Base-by-base conservation (phyloP, 306 rosid genomes). In the Cicer chorassanicum region DNA sequence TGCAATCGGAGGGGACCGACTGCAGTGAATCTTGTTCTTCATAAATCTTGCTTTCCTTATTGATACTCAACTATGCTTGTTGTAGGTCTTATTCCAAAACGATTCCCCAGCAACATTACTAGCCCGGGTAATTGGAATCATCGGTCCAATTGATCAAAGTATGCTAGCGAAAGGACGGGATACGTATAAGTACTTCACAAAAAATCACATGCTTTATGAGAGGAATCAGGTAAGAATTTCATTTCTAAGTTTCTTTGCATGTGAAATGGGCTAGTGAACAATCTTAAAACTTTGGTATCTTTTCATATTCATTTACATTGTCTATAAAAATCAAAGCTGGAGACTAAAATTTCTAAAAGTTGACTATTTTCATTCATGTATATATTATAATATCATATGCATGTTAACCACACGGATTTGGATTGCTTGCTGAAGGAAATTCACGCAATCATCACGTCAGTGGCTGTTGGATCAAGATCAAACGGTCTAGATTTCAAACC, bases 181-280 rank as follows among this genome's bases (percentile, higher is more conserved):
- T 86, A 87, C 99, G 0, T 90, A 86, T 50, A 95, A 95, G 80
- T 88, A 89, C 83, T 92, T 95, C 85, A 80, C 99, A 43, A 95
- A 95, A 85, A 95, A 95, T 80, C 98, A 95, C 65, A 92, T 95
- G 99, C 99, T 95, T 49, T 95, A 95, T 61, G 99, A 95, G 80
- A 90, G 99, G 45, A 92, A 95, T 88, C 99, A 92, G 93, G 99
- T 89, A 59, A 81, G 56, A 65, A 53, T 63, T 85, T 46, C 21
- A 21, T 74, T 74, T 74, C 21, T 51, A 60, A 36, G 75, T 63
- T 73, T 29, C 67, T 29, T 62, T 21, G 18, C 9, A 13, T 51
- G 19, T 18, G 39, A 73, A 76, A 9, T n/a, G 6, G 38, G 50
- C 39, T 34, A 39, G 38, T 9, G 6, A 19, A 50, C 49, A 42